A percentile compares a stretch with the other conserved stretches of the same genome.
Conservation (phyloP, 306 rosid genomes). For the Quercus rubra region DNA sequence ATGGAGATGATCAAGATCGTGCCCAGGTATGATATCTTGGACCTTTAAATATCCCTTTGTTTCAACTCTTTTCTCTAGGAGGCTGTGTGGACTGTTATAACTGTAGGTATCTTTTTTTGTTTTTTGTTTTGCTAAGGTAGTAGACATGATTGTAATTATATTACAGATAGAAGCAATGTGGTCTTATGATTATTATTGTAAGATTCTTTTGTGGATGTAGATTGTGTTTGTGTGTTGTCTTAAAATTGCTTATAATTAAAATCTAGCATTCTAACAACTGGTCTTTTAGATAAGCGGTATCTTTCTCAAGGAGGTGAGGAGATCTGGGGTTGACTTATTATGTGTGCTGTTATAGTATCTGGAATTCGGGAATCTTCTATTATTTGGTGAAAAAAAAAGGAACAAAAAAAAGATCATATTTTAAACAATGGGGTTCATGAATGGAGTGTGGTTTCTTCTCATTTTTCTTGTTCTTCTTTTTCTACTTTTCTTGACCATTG, state of each 20-base stretch:
- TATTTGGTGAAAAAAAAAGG: too few species aligned
- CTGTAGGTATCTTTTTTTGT: too few species aligned
- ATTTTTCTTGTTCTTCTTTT: too few species aligned
- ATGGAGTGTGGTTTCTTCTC: too few species aligned
- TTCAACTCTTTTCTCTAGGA: not conserved
- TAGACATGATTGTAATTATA: not conserved
- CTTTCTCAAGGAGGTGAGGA: not conserved
- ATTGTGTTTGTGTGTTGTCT: too few species aligned
- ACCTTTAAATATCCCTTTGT: not conserved
- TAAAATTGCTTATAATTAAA: not conserved
- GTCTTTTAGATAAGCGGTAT: not conserved
- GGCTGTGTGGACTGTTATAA: too few species aligned
- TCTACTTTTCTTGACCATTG: too few species aligned
- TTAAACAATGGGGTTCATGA: too few species aligned
- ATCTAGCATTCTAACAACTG: not conserved
- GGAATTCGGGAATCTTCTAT: not conserved
- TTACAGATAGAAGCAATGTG: not conserved
- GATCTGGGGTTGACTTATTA: not conserved
- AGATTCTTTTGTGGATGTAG: not conserved
- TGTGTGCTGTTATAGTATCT: not conserved
- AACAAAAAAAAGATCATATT: too few species aligned
- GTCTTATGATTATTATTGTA: not conserved
- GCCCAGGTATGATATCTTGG: slow-evolving; percentile 61
- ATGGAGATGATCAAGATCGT: slow-evolving; percentile 90
- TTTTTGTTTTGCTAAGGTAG: not conserved